Evolutionary conservation across 2,329 filamentous ascomycete species (phyloP), one percentile per base, ranked within the genome.

Genomic region (Pyrenochaeta sp.): DNA sequence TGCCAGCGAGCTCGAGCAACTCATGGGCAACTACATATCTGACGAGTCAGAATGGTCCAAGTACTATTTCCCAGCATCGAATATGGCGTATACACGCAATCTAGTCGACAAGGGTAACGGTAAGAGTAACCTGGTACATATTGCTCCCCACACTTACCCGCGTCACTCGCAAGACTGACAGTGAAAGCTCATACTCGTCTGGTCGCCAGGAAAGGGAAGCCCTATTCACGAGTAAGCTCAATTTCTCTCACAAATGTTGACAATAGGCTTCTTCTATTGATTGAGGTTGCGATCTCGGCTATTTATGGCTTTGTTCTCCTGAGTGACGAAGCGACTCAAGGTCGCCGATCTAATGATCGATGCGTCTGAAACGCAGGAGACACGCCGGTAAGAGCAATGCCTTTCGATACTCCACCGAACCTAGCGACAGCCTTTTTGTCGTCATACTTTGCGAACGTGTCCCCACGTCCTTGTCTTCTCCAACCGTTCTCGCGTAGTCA

Each of bases 21-120:
- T 93, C 52, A 95, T 96, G 90, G 74, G 83, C 44, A 74, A 81
- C 19, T 96, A 96, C 72, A 69, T 79, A 36, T 90, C 88, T 32
- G 74, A 83, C 26, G 78, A 86, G 42, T 70, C 76, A 18, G 86
- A 92, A 41, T 96, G 92, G 92, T 67, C 74, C 39, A 79, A 77
- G 51, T 96, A 89, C 72, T 89, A 88, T 19, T 81, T 93, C 58
- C 81, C 80, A n/a, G 87, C 96, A 61, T 58, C 74, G 13, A 84
- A 78, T 52, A 79, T 85, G 60, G 81, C 82, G 1, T 96, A 96
- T 70, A 96, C 92, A 9, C 78, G 92, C 41, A 96, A 96, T 66
- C 81, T 96, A 3, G 90, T 96, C 30, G 90, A 96, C 63, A 87
- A 91, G 66, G 90, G 91, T 3, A 96, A 96, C 59, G 90, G 85